Percentiles rank a stretch among this genome's conserved stretches.
Conservation (phyloP, 805 yeast genomes). For the Wickerhamiella kazuoi region DNA sequence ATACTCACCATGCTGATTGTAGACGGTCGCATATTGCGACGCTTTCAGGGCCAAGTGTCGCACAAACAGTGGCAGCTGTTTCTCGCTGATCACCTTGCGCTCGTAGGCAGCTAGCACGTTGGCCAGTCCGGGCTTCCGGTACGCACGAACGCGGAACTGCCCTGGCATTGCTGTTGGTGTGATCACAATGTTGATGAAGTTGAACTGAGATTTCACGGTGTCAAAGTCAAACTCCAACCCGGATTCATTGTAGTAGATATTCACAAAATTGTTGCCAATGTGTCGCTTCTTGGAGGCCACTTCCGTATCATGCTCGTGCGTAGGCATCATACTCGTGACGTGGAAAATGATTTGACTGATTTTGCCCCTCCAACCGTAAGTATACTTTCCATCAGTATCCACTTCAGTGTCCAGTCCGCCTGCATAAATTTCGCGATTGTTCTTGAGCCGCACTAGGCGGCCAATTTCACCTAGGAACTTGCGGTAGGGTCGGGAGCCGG, state of each 20-base stretch:
- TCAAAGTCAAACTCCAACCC: slow-evolving; percentile 51
- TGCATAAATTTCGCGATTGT: slow-evolving; percentile 35
- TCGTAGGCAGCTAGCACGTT: slow-evolving; percentile 62
- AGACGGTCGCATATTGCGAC: slow-evolving; percentile 54
- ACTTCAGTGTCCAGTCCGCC: slow-evolving; percentile 67
- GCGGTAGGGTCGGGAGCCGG: slow-evolving; percentile 49
- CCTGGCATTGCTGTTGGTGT: slow-evolving; percentile 28
- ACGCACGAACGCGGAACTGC: slow-evolving; percentile 43
- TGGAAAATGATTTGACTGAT: slow-evolving; percentile 60
- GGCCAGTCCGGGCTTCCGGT: slow-evolving; percentile 52
- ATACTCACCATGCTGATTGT: slow-evolving; percentile 46
- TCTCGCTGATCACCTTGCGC: slow-evolving; percentile 47
- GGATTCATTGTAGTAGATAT: slow-evolving; percentile 66
- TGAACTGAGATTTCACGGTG: slow-evolving; percentile 59
- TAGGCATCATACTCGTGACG: slow-evolving; percentile 68
- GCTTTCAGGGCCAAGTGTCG: slow-evolving; percentile 51
- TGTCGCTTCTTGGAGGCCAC: slow-evolving; percentile 56
- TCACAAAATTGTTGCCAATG: slow-evolving; percentile 72
- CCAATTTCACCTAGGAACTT: slow-evolving; percentile 45
- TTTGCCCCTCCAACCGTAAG: slow-evolving; percentile 55
- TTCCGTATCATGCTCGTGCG: slow-evolving; percentile 25
- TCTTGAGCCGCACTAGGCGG: slow-evolving; percentile 35
- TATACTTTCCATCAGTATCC: slow-evolving; percentile 59
- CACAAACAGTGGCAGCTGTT: slow-evolving; percentile 42
- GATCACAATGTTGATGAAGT: slow-evolving; percentile 62